Evolutionary conservation across 169 alveolate genomes (phyloP).

Genomic region (Plasmodium blacklocki): DNA sequence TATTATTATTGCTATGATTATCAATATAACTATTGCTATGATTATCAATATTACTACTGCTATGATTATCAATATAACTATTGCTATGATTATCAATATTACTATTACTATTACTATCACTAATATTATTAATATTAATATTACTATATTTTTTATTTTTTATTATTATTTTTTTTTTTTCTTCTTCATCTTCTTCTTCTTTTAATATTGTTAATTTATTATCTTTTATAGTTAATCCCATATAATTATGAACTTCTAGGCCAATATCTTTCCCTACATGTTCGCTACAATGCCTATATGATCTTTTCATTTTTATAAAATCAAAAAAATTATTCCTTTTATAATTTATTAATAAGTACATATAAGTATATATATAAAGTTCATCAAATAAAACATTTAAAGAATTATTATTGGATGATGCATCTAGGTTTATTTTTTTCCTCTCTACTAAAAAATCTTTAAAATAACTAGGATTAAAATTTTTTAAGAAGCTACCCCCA

Average conservation of each 20-base stretch:
- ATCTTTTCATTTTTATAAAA: constrained; percentile 38
- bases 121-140: background rate
- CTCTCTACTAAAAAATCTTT: constrained; percentile 45
- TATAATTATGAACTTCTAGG: constrained; percentile 36
- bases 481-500: constrained; percentile 14
- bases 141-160: background rate
- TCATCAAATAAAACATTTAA: constrained; percentile 37
- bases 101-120: constrained; percentile 4
- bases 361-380: constrained; percentile 30
- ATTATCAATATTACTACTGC: background rate
- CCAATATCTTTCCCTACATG: constrained; percentile 53
- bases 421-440: constrained; percentile 17
- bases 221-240: background rate
- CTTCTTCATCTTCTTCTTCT: background rate
- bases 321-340: constrained; percentile 58
- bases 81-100: too few relatives aligned
- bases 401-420: background rate
- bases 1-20: background rate
- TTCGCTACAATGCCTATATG: constrained; percentile 75
- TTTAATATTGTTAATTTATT: background rate
- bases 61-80: background rate
- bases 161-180: background rate
- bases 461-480: constrained; percentile 17
- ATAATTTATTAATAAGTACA: constrained; percentile 38
- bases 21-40: background rate